phyloP scores from a whole-genome alignment of 2,329 filamentous ascomycete species.

The Tolypocladium paradoxum region DNA sequence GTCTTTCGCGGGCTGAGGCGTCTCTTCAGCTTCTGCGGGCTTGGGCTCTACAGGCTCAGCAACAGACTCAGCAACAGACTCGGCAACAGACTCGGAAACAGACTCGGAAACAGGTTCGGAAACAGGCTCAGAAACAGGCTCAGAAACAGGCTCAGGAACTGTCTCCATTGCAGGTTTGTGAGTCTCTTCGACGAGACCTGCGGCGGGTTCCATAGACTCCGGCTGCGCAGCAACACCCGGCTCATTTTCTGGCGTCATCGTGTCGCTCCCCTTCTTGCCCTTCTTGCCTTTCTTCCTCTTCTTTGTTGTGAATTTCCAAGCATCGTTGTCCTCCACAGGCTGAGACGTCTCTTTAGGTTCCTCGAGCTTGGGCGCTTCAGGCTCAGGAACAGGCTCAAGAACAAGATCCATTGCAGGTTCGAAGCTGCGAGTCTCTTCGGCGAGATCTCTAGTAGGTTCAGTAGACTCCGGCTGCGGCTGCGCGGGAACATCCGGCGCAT shows the following conservation, averaged over 20 bases:
- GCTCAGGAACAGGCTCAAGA: neutral
- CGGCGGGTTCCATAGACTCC: neutral
- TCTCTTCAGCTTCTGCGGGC: conserved; percentile 2
- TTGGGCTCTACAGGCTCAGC: neutral
- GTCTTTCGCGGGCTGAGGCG: neutral
- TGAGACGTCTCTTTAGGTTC: neutral
- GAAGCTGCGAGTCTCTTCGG: neutral
- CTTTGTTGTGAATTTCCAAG: conserved; percentile 3
- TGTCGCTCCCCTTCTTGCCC: neutral
- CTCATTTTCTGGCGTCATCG: neutral
- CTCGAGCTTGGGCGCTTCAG: neutral
- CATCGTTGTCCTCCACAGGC: neutral
- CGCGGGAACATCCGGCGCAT: neutral
- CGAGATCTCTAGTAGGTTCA: neutral
- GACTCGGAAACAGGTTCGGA: too few species aligned
- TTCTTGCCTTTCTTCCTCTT: conserved; percentile 4
- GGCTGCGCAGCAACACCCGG: neutral
- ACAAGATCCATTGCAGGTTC: neutral
- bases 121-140: neutral
- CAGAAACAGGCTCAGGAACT: too few species aligned
- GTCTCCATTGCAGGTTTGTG: neutral
- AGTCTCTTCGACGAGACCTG: neutral
- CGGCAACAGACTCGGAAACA: too few species aligned
- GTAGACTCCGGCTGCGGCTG: neutral
- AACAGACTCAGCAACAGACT: neutral